A percentile compares a stretch with the other conserved stretches of the same genome.
Conservation (phyloP, 306 rosid species). For the Gynostemma pentaphyllum region DNA sequence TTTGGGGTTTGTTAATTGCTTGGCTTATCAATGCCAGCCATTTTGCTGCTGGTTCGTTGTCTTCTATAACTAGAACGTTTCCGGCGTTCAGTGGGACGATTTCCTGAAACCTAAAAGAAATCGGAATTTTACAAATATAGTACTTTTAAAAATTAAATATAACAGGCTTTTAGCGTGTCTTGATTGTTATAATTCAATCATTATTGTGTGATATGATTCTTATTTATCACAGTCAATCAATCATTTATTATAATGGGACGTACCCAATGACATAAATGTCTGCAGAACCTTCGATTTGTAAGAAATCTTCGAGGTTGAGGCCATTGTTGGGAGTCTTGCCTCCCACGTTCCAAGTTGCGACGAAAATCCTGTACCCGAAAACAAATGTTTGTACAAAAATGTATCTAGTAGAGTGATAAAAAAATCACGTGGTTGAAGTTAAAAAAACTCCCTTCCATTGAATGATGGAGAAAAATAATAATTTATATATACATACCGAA, state of each 20-base stretch:
- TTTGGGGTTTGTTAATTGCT: slow-evolving; percentile 57
- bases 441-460: no score
- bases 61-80: slow-evolving; percentile 75
- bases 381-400: not conserved
- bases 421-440: no score
- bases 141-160: no score
- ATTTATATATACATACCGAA: slow-evolving; percentile 44
- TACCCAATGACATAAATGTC: slow-evolving; percentile 88
- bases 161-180: no score
- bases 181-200: no score
- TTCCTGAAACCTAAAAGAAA: slow-evolving; percentile 63
- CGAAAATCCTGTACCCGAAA: slow-evolving; percentile 41
- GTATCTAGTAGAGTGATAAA: no score
- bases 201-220: no score
- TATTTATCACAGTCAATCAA: no score
- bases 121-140: no score
- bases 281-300: slow-evolving; percentile 62
- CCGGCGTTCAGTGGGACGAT: slow-evolving; percentile 92
- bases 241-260: no score
- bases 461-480: not conserved
- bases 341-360: slow-evolving; percentile 92
- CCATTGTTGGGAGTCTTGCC: slow-evolving; percentile 66
- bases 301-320: slow-evolving; percentile 83
- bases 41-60: slow-evolving; percentile 90
- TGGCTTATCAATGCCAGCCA: slow-evolving; percentile 67